Percentiles rank a stretch among this genome's conserved stretches.
Evolutionary conservation across 495 filamentous ascomycete species (phyloP).

Genomic region (Penicillium argentinense): DNA sequence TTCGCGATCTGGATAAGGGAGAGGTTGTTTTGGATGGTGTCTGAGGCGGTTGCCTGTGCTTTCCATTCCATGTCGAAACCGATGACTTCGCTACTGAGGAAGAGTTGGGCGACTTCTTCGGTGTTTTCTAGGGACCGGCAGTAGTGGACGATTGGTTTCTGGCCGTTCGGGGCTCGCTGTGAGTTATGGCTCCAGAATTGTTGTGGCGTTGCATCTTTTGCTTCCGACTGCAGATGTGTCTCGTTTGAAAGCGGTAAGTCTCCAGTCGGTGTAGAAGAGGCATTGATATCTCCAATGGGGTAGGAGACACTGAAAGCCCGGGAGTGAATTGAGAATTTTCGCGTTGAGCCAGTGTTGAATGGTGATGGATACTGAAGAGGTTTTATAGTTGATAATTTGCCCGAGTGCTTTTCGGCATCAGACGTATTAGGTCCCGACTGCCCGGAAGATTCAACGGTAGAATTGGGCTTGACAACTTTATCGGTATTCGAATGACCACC

Average conservation of each 20-base stretch:
- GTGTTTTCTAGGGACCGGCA: constrained; percentile 65
- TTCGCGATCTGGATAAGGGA: constrained; percentile 80
- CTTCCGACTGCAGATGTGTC: no score
- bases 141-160: constrained; percentile 68
- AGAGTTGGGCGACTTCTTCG: constrained; percentile 65
- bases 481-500: no score
- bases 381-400: no score
- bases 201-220: constrained; percentile 15
- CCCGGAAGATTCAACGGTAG: no score
- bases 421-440: no score
- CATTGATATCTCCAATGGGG: no score
- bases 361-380: no score
- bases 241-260: background rate
- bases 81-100: constrained; percentile 66
- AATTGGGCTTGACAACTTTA: no score
- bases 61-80: constrained; percentile 90
- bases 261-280: background rate
- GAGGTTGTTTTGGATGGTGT: constrained; percentile 61
- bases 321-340: no score
- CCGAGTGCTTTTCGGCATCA: no score
- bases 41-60: constrained; percentile 39
- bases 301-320: no score
- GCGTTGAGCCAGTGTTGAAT: no score
- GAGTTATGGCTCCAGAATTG: constrained; percentile 66
- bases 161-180: constrained; percentile 53